phyloP scores from a whole-genome alignment of 176 grass and related monocot species.

The Lolium rigidum region DNA sequence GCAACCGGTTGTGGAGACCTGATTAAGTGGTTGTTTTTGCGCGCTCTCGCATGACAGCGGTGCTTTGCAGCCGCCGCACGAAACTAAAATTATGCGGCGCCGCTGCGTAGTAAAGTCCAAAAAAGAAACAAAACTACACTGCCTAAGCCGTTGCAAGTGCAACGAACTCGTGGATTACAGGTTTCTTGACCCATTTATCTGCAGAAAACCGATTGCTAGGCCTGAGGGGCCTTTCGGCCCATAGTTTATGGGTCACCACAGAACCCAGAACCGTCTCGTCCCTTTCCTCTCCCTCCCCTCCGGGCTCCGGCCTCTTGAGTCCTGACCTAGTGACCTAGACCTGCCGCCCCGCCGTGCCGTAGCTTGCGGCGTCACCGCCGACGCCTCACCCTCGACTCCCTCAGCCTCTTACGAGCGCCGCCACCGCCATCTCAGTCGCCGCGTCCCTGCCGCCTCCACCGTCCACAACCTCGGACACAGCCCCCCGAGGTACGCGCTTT shows the following conservation, averaged over 20 bases:
- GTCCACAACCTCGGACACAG: slow-evolving; percentile 7
- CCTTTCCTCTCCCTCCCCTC: background rate
- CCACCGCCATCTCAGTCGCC: background rate
- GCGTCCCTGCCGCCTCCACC: background rate
- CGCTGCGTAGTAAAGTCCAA: too few relatives aligned
- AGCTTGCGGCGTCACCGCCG: slow-evolving; percentile 21
- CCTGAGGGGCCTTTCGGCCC: background rate
- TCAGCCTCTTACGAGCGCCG: background rate
- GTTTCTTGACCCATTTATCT: background rate
- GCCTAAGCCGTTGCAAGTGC: too few relatives aligned
- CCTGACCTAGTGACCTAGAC: slow-evolving; percentile 31
- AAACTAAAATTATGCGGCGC: too few relatives aligned
- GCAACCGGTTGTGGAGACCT: too few relatives aligned
- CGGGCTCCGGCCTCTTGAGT: background rate
- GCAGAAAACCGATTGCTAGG: background rate
- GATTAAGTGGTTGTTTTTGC: too few relatives aligned
- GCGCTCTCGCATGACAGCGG: too few relatives aligned
- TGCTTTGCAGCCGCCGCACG: too few relatives aligned
- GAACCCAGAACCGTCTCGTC: background rate
- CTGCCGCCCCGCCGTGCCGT: slow-evolving; percentile 19
- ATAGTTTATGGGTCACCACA: slow-evolving; percentile 1
- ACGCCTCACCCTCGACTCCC: background rate
- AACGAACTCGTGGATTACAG: too few relatives aligned
- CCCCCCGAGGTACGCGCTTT: background rate
- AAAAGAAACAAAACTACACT: too few relatives aligned